phyloP scores from a whole-genome alignment of 2,329 filamentous ascomycete species.

The Clarireedia paspali region DNA sequence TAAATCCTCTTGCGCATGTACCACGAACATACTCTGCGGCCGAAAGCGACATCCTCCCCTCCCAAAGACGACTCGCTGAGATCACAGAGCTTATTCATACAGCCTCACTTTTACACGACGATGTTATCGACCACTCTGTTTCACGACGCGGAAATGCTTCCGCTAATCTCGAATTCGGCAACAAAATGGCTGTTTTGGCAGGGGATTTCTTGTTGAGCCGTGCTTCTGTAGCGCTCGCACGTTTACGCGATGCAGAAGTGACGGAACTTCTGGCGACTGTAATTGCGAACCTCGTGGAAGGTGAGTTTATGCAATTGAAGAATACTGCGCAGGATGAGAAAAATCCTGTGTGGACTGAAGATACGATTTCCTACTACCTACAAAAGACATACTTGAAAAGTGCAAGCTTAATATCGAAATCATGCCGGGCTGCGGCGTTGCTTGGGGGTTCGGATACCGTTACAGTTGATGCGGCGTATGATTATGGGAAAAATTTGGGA shows the following conservation, averaged over 20 bases:
- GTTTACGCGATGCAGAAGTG: slow-evolving; percentile 86
- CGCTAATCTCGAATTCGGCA: slow-evolving; percentile 92
- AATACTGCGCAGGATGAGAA: slow-evolving; percentile 87
- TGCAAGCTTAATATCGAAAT: slow-evolving; percentile 92
- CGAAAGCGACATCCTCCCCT: slow-evolving; percentile 72
- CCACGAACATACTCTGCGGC: slow-evolving; percentile 28
- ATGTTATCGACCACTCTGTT: slow-evolving; percentile 91
- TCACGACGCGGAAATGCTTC: slow-evolving; percentile 77
- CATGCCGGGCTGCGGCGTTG: slow-evolving; percentile 81
- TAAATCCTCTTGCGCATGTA: slow-evolving; percentile 41
- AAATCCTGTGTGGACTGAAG: slow-evolving; percentile 77
- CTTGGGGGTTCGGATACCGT: slow-evolving; percentile 68
- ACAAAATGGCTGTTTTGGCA: slow-evolving; percentile 97
- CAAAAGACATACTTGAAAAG: slow-evolving; percentile 99
- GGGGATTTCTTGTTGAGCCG: slow-evolving; percentile 94
- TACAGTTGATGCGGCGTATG: slow-evolving; percentile 85
- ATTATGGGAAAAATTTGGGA: slow-evolving; percentile 88
- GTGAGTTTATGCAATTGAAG: slow-evolving; percentile 99
- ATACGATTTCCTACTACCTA: slow-evolving; percentile 85
- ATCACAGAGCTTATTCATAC: slow-evolving; percentile 98
- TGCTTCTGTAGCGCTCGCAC: slow-evolving; percentile 86
- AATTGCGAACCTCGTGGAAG: slow-evolving; percentile 95
- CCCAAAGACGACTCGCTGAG: slow-evolving; percentile 85
- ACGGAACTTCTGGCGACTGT: slow-evolving; percentile 91
- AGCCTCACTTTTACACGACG: slow-evolving; percentile 91